phyloP scores from a whole-genome alignment of 257 asterid genomes.

The Parsonsia alboflavescens region DNA sequence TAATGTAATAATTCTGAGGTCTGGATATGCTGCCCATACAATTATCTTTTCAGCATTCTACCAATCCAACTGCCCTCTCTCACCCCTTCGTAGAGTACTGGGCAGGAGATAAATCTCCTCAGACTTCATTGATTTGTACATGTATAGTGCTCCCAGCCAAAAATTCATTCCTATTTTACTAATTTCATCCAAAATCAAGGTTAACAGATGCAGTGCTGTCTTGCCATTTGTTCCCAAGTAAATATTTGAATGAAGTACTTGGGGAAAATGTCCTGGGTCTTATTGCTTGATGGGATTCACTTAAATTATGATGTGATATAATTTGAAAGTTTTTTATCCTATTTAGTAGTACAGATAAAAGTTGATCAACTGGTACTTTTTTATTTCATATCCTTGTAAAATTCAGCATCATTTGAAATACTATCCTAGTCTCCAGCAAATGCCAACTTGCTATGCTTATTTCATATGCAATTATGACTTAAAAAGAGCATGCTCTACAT shows the following conservation, averaged over 20 bases:
- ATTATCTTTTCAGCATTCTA: not conserved
- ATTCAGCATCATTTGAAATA: not conserved
- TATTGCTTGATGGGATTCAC: not conserved
- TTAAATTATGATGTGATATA: not conserved
- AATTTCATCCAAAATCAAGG: not conserved
- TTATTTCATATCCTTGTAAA: not conserved
- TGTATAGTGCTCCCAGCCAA: not conserved
- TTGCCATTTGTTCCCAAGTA: not conserved
- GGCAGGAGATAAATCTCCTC: conserved; percentile 1
- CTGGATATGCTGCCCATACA: not conserved
- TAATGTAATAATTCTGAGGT: not conserved
- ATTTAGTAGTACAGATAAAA: not conserved
- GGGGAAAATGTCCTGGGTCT: not conserved
- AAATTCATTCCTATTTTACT: not conserved
- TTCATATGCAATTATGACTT: not conserved
- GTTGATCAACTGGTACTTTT: not conserved
- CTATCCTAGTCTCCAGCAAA: not conserved
- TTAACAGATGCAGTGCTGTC: not conserved
- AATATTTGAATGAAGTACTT: not conserved
- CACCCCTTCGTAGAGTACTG: not conserved
- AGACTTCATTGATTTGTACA: not conserved
- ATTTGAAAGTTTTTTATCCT: not conserved
- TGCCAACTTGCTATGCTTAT: not conserved
- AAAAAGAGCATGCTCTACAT: not conserved
- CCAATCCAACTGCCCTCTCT: not conserved